Base-by-base conservation (phyloP, 148 eudicot genomes). In the Rhododendron henanense region DNA sequence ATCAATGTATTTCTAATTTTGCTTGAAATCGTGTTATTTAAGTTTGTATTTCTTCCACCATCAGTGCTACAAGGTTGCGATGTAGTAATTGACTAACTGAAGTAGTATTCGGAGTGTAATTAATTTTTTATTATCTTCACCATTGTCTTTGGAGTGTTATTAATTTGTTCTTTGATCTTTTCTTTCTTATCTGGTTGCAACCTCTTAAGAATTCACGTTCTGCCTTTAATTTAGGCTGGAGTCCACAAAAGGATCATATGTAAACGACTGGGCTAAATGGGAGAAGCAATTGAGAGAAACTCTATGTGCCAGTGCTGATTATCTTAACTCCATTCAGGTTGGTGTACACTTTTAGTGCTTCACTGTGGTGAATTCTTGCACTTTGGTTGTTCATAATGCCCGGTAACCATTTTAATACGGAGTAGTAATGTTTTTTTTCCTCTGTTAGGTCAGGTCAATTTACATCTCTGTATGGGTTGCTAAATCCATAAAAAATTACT, bases 241-340 rank as follows among this genome's bases (percentile, higher is more conserved):
- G 31, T 88, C 99, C 51, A 90, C 90, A 37, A 97, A 97, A 92
- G 98, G 99, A 73, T 53, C 97, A 81, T 97, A 95, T 91, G 94
- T 90, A 23, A 85, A 80, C 65, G 98, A 95, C 78, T 95, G 98
- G 99, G 87, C 86, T 63, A 90, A 89, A 71, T 97, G 99, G 99
- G 99, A 97, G 91, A 95, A 93, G 86, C 88, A 88, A 82, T 57
- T 93, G 89, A 92, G 96, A 74, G 93, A 91, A 57, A 88, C 89
- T 75, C 87, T 97, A 76, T 83, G 79, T 82, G 85, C 88, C 87
- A 91, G 90, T 87, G 91, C 94, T 1, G 92, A 91, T 79, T 93
- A 95, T 88, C 90, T 97, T 3, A 89, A 91, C 69, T 90, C 94
- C 65, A 93, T 95, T 78, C 99, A 97, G 96, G 98, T 97, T 78